These are phyloP conservation scores for Psilocybe cyanescens DNA, from an alignment of 768 basidiomycete species.

Conservation along the genomic window DNA sequence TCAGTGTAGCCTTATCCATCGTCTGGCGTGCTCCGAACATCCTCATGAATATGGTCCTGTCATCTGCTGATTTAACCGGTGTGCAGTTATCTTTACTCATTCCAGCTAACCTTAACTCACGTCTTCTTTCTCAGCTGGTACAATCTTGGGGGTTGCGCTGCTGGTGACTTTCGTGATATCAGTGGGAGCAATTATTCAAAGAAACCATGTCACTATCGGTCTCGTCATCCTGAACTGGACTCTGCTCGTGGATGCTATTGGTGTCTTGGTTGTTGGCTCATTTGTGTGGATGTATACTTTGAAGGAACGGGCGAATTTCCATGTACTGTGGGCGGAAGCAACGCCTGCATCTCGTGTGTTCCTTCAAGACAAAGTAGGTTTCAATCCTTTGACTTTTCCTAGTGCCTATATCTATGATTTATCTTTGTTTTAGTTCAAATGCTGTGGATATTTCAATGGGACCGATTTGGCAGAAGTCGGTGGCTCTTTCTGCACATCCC, in stretches of 20 bases:
- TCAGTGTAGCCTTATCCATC: slow-evolving; percentile 70
- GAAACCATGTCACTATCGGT: slow-evolving; percentile 68
- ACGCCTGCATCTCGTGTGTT: slow-evolving; percentile 48
- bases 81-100: slow-evolving; percentile 24
- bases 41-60: slow-evolving; percentile 77
- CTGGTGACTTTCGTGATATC: slow-evolving; percentile 73
- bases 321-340: slow-evolving; percentile 54
- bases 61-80: slow-evolving; percentile 62
- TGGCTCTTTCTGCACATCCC: slow-evolving; percentile 60
- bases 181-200: slow-evolving; percentile 69
- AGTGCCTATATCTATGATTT: too few relatives aligned
- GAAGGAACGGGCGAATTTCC: slow-evolving; percentile 70
- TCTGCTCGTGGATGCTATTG: slow-evolving; percentile 66
- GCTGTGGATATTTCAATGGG: slow-evolving; percentile 86
- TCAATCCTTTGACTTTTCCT: neutral
- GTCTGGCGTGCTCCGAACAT: slow-evolving; percentile 70
- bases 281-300: slow-evolving; percentile 86
- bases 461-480: slow-evolving; percentile 61
- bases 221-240: slow-evolving; percentile 80
- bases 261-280: slow-evolving; percentile 66
- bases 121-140: slow-evolving; percentile 57
- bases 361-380: slow-evolving; percentile 75
- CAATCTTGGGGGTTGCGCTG: slow-evolving; percentile 67
- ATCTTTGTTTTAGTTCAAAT: slow-evolving; percentile 57
- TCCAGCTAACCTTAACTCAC: slow-evolving; percentile 1